Percentiles rank a stretch among this genome's conserved stretches.
Conservation (phyloP, 805 yeast species). For the Kuraishia capsulata region DNA sequence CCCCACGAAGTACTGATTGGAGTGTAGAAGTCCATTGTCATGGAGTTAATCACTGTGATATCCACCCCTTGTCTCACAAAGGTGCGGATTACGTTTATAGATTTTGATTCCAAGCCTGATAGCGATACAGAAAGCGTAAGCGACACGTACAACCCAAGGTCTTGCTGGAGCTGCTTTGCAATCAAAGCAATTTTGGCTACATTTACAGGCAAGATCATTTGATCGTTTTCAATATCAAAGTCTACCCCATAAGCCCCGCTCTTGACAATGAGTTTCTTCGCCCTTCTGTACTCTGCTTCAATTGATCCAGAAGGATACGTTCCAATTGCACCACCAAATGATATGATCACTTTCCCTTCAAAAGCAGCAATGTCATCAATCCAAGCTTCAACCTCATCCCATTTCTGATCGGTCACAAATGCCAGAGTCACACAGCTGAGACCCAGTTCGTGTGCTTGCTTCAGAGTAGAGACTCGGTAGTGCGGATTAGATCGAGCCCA, state of each 20-base stretch:
- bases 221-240: constrained; percentile 20
- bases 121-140: constrained; percentile 21
- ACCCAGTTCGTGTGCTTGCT: constrained; percentile 8
- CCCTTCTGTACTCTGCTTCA: constrained; percentile 9
- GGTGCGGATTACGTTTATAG: constrained; percentile 8
- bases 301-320: constrained; percentile 12
- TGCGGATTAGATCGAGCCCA: constrained; percentile 14
- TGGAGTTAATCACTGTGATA: constrained; percentile 12
- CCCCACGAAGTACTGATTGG: constrained; percentile 16
- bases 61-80: constrained; percentile 6
- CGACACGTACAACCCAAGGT: constrained; percentile 8
- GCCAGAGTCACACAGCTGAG: constrained; percentile 15
- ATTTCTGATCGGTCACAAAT: constrained; percentile 15
- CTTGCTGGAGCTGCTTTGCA: constrained; percentile 3
- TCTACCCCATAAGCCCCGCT: constrained; percentile 14
- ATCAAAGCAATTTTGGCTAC: constrained; percentile 9
- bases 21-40: constrained; percentile 24
- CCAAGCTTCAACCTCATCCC: constrained; percentile 18
- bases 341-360: constrained; percentile 14
- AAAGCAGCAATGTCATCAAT: constrained; percentile 10
- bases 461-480: constrained; percentile 10
- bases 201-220: constrained; percentile 5
- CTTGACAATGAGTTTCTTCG: constrained; percentile 8
- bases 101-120: constrained; percentile 9
- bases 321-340: constrained; percentile 23